Base-by-base conservation (phyloP, 2,329 filamentous ascomycete species). In the Claviceps digitariae region DNA sequence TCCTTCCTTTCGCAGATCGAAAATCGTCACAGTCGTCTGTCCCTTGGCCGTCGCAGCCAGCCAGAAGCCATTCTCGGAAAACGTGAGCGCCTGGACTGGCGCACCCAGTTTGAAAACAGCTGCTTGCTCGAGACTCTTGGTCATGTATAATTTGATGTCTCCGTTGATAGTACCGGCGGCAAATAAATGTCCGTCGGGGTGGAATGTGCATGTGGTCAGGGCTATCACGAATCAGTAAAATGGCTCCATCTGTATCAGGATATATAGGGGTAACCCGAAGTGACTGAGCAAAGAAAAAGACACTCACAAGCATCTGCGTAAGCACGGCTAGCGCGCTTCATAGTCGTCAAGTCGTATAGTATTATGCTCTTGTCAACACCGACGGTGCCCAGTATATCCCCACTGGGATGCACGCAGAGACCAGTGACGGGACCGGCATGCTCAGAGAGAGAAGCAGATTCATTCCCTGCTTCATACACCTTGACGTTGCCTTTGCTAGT, bases 11-110 rank as follows among this genome's bases (percentile, higher is more conserved):
- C 93, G 84, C 56, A 98, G 76, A 68, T 97, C 91, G 75, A 94
- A 97, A 52, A 97, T 82, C 10, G 87, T 87, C 40, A 95, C 84
- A 25, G 77, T 84, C 23, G 82, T 86, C 58, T 90, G 87, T 31
- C 82, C 83, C 67, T 89, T 83, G 55, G 85, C 82, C 8, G 84
- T 84, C 5, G 89, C 86, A 1, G 91, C 91, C 58, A 98, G 83
- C 88, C 90, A 97, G 62, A 87, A 95, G 25, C 93, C 93, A 61
- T 98, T 98, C 68, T 98, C 93, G 0, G 90, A 96, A 70, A 98
- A 98, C 55, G 79, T 77, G 43, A 98, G 72, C 12, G 82, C 80
- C 61, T 87, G 81, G 3, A 96, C 78, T 0, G 90, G 82, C 0
- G 82, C 81, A 8, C 78, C 80, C 1, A 85, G 70, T 21, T 70